Conservation (phyloP, 2,329 filamentous ascomycete species). For the Fusarium musae region DNA sequence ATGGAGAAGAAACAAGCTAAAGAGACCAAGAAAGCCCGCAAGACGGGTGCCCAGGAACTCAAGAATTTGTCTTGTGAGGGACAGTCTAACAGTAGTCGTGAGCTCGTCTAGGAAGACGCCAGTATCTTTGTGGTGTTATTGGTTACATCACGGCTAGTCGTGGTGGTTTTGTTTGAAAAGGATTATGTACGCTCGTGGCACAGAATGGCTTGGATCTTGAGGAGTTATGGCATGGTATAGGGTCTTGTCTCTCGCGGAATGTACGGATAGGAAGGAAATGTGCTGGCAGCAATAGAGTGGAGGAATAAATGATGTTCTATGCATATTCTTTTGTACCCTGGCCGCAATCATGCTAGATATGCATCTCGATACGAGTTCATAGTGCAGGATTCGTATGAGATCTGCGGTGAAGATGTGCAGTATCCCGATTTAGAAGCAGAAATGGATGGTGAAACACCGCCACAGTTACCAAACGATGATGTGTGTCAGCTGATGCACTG, state of each 20-base stretch:
- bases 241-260: conserved; percentile 5
- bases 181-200: background rate
- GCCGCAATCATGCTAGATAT: background rate
- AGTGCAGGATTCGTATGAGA: conserved; percentile 13
- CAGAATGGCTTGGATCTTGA: background rate
- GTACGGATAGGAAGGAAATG: background rate
- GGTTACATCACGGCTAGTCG: background rate
- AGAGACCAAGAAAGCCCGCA: conserved; percentile 39
- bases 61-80: conserved; percentile 24
- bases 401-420: conserved; percentile 10
- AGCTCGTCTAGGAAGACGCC: background rate
- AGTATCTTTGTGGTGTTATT: background rate
- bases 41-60: conserved; percentile 26
- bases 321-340: background rate
- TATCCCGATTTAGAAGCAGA: conserved; percentile 40
- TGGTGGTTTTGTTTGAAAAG: background rate
- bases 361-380: conserved; percentile 6
- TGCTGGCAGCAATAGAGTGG: conserved; percentile 6
- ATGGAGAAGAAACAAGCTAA: conserved; percentile 40
- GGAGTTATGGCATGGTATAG: background rate
- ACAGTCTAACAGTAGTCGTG: conserved; percentile 5
- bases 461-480: conserved; percentile 19
- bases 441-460: conserved; percentile 32
- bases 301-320: conserved; percentile 7
- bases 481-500: conserved; percentile 28